Evolutionary conservation across 2,329 filamentous ascomycete genomes (phyloP).

Genomic region (Exserohilum turcica): DNA sequence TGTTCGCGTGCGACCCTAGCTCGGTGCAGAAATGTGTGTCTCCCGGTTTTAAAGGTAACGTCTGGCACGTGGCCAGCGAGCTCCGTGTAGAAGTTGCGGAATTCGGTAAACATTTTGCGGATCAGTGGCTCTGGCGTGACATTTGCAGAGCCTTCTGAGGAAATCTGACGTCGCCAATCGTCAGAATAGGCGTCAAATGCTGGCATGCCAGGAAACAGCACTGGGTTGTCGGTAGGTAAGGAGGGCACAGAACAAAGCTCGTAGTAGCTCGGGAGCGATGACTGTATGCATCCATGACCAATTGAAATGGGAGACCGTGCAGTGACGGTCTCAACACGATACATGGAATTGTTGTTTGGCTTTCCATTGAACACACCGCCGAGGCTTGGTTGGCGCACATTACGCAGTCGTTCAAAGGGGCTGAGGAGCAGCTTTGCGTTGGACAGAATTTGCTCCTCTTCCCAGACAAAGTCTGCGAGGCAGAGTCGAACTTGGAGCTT

Average conservation of each 20-base stretch:
- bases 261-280: not conserved
- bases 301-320: conserved; percentile 15
- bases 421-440: conserved; percentile 34
- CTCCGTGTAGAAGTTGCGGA: conserved; percentile 40
- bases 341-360: conserved; percentile 23
- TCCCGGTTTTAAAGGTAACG: conserved; percentile 14
- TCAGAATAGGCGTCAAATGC: conserved; percentile 29
- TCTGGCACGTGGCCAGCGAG: conserved; percentile 25
- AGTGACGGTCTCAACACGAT: conserved; percentile 12
- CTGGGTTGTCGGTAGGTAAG: conserved; percentile 18
- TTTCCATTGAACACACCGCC: conserved; percentile 30
- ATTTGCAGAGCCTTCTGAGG: conserved; percentile 8
- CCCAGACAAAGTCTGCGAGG: conserved; percentile 34
- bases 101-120: conserved; percentile 39
- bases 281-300: not conserved
- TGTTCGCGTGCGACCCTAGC: conserved; percentile 44
- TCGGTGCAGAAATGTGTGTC: conserved; percentile 37
- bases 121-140: conserved; percentile 31
- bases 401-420: conserved; percentile 40
- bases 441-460: conserved; percentile 22
- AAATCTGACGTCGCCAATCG: conserved; percentile 28
- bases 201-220: conserved; percentile 21
- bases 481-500: conserved; percentile 38
- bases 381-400: conserved; percentile 36
- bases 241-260: conserved; percentile 35